Evolutionary conservation across 768 basidiomycete species (phyloP).

Genomic region (Sarcomyxa edulis): DNA sequence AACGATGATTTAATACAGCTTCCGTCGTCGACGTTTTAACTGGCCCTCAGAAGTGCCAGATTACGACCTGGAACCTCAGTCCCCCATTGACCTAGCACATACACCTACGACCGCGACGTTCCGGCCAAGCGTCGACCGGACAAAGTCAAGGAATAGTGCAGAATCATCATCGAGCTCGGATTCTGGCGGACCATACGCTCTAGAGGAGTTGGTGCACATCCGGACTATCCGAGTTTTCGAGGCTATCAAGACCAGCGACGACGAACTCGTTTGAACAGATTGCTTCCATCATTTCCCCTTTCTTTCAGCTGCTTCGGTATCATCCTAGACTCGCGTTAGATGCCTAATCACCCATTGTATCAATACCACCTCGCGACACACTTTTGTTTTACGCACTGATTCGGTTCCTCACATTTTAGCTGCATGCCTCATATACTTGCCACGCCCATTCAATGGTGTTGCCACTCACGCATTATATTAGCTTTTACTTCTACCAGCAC

Average conservation of each 20-base stretch:
- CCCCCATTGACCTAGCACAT: slow-evolving; percentile 6
- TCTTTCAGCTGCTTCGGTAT: too few species aligned
- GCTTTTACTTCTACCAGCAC: too few species aligned
- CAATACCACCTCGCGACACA: too few species aligned
- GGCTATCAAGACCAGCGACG: slow-evolving; percentile 32
- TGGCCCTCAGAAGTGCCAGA: slow-evolving; percentile 52
- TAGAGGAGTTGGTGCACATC: slow-evolving; percentile 40
- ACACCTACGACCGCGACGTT: not conserved
- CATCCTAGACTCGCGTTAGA: too few species aligned
- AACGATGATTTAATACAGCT: slow-evolving; percentile 41
- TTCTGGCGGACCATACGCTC: slow-evolving; percentile 12
- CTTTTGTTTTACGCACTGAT: too few species aligned
- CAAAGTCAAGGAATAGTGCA: slow-evolving; percentile 17
- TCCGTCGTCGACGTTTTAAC: slow-evolving; percentile 62
- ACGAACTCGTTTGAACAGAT: too few species aligned
- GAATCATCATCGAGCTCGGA: slow-evolving; percentile 14
- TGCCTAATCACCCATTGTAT: too few species aligned
- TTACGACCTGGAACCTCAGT: slow-evolving; percentile 7
- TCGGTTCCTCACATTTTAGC: too few species aligned
- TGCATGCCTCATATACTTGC: too few species aligned
- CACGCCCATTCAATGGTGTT: too few species aligned
- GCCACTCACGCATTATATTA: too few species aligned
- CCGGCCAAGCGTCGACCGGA: slow-evolving; percentile 9
- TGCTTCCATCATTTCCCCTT: too few species aligned
- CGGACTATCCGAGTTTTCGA: slow-evolving; percentile 49